A percentile compares a stretch with the other conserved stretches of the same genome.
Evolutionary conservation across 2,329 filamentous ascomycete species (phyloP).

Genomic region (Pestalotiopsis sp.): DNA sequence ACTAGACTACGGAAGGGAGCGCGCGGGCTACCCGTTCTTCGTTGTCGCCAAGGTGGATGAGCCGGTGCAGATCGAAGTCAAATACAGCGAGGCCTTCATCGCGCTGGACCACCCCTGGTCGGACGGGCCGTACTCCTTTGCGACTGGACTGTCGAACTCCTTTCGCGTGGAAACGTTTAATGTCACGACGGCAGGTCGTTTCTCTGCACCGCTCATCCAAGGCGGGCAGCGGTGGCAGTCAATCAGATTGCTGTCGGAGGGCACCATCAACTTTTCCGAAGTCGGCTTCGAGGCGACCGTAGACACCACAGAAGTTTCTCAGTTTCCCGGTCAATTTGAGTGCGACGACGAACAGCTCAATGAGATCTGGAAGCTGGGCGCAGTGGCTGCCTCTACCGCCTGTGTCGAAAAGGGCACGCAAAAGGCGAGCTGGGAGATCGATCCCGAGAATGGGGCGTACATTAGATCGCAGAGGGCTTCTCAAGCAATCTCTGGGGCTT

Average conservation of each 20-base stretch:
- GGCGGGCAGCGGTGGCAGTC: conserved; percentile 12
- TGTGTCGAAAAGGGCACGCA: conserved; percentile 41
- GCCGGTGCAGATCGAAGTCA: conserved; percentile 14
- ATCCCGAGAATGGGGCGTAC: conserved; percentile 32
- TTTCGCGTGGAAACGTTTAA: conserved; percentile 11
- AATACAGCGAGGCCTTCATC: conserved; percentile 7
- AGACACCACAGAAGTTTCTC: conserved; percentile 20
- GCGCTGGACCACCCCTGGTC: not conserved
- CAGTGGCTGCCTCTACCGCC: conserved; percentile 31
- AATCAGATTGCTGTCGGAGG: not conserved
- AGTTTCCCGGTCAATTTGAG: conserved; percentile 32
- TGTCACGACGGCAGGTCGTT: conserved; percentile 1
- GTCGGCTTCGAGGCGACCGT: conserved; percentile 36
- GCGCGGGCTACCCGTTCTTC: conserved; percentile 3
- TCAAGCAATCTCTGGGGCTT: conserved; percentile 24
- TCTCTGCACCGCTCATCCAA: conserved; percentile 7
- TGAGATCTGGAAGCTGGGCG: conserved; percentile 41
- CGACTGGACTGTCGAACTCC: not conserved
- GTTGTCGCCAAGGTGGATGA: not conserved
- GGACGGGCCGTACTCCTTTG: conserved; percentile 9
- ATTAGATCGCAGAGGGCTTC: conserved; percentile 36
- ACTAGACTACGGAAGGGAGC: conserved; percentile 2
- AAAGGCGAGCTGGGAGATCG: conserved; percentile 37
- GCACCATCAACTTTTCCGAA: conserved; percentile 21
- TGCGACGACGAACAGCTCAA: conserved; percentile 34